Evolutionary conservation across 257 asterid species (phyloP), one percentile per base, ranked within the genome.

Genomic region (Marsdenia floribunda): DNA sequence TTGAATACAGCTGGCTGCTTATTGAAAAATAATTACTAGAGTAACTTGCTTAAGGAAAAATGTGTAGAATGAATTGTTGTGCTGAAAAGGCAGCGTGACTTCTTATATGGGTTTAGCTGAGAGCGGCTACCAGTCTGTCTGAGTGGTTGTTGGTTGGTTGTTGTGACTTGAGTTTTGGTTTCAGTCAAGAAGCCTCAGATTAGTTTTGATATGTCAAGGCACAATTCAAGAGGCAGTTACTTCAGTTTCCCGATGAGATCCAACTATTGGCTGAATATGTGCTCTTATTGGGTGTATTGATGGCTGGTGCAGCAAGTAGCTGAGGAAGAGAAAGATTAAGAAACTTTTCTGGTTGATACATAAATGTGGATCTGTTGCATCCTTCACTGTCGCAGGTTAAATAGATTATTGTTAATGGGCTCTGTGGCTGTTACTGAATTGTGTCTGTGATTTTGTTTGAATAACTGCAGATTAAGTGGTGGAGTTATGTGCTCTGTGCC

Each of bases 1-100:
- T 40, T 73, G 68, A 47, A 38, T 58, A 76, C 79, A 15, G 77
- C 74, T 54, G 73, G 73, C 65, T 73, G 80, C 61, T 73, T 69
- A 46, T 57, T 40, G 66, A 54, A 65, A 60, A 68, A 77, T 76
- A 35, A 24, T 73, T 73, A 47, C 37, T 72, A 68, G 79, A 79
- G 73, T 68, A 58, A 57, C 24, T 73, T 58, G 73, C 49, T 47
- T 70, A 26, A 21, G 18, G 55, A 69, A 46, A 52, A 21, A 29
- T 47, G 40, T 18, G 29, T 76, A 61, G 52, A 65, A 12, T 55
- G 78, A 61, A 46, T 49, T 72, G 42, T 38, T 57, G 37, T 73
- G 58, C 68, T 40, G 26, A 42, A 7, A 44, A 58, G 44, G 37
- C 29, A 47, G 29, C 40, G 44, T 58, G 53, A 58, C 57, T 73